Conservation (phyloP, 495 filamentous ascomycete genomes). For the Lepraria neglecta region DNA sequence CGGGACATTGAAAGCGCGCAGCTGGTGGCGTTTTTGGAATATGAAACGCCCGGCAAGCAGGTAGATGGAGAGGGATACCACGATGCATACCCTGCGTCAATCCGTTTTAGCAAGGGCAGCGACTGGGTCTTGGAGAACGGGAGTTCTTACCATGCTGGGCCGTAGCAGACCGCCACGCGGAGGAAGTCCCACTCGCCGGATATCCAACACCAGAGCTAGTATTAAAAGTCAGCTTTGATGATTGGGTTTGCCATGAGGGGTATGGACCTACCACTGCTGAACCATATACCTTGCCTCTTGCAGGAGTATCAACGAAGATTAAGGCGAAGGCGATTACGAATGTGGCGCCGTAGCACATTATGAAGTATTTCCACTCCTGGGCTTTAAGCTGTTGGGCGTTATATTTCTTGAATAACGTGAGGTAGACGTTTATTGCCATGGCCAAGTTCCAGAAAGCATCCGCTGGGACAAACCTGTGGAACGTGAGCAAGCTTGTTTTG, state of each 20-base stretch:
- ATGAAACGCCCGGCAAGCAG: constrained; percentile 65
- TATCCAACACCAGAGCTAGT: constrained; percentile 78
- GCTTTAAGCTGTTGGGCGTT: constrained; percentile 59
- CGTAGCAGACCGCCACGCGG: constrained; percentile 74
- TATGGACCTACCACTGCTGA: constrained; percentile 51
- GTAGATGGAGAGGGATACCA: constrained; percentile 67
- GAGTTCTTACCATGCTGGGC: constrained; percentile 63
- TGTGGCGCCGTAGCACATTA: constrained; percentile 70
- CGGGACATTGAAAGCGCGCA: constrained; percentile 33
- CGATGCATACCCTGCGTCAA: constrained; percentile 48
- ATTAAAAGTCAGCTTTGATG: background rate
- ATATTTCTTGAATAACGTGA: constrained; percentile 78
- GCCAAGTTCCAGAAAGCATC: constrained; percentile 77
- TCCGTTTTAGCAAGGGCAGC: background rate
- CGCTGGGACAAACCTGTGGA: constrained; percentile 63
- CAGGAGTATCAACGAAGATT: constrained; percentile 52
- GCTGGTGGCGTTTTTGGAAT: constrained; percentile 46
- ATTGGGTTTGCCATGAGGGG: background rate
- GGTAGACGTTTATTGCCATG: constrained; percentile 84
- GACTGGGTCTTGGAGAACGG: background rate
- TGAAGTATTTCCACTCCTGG: constrained; percentile 67
- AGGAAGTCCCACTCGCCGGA: constrained; percentile 60
- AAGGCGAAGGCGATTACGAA: constrained; percentile 62
- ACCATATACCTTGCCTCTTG: constrained; percentile 60
- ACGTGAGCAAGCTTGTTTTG: constrained; percentile 6